A percentile compares a stretch with the other conserved stretches of the same genome.
phyloP scores from a whole-genome alignment of 2,329 filamentous ascomycete species.

The Ophiostoma sp. region DNA sequence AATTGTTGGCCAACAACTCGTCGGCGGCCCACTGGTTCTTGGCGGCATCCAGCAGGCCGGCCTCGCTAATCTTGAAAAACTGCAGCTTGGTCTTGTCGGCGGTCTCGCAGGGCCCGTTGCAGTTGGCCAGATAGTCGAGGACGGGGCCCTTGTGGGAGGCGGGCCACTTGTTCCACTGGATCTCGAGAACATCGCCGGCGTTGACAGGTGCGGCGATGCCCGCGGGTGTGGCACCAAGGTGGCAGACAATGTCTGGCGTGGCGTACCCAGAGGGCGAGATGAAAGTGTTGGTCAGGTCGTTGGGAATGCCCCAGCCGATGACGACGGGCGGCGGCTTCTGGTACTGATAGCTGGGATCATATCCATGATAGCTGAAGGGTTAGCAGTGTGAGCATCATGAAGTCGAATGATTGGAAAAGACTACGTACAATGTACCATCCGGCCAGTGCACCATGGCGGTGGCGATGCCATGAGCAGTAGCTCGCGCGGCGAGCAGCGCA shows the following conservation, averaged over 20 bases:
- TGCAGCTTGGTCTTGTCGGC: slow-evolving; percentile 38
- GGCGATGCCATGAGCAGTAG: slow-evolving; percentile 34
- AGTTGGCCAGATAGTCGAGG: slow-evolving; percentile 41
- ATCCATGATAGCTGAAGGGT: slow-evolving; percentile 35
- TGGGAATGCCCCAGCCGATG: slow-evolving; percentile 36
- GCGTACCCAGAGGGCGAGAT: slow-evolving; percentile 33
- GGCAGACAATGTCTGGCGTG: slow-evolving; percentile 36
- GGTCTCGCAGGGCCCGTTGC: slow-evolving; percentile 37
- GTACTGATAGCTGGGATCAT: slow-evolving; percentile 37
- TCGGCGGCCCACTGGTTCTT: slow-evolving; percentile 40
- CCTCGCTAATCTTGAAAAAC: slow-evolving; percentile 39
- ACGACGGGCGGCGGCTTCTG: slow-evolving; percentile 34
- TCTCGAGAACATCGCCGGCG: slow-evolving; percentile 34
- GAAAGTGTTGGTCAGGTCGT: slow-evolving; percentile 37
- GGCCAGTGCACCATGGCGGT: slow-evolving; percentile 34
- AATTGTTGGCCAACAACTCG: slow-evolving; percentile 51
- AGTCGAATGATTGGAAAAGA: background rate
- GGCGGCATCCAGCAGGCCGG: slow-evolving; percentile 36
- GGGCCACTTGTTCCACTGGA: slow-evolving; percentile 37
- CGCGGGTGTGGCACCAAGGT: slow-evolving; percentile 34
- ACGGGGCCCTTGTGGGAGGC: slow-evolving; percentile 38
- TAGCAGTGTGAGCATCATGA: background rate
- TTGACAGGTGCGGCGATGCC: slow-evolving; percentile 34
- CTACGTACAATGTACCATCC: slow-evolving; percentile 35
- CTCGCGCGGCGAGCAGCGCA: slow-evolving; percentile 29